phyloP scores from a whole-genome alignment of 805 yeast species.

The Kregervanrija pseudodelftensis region DNA sequence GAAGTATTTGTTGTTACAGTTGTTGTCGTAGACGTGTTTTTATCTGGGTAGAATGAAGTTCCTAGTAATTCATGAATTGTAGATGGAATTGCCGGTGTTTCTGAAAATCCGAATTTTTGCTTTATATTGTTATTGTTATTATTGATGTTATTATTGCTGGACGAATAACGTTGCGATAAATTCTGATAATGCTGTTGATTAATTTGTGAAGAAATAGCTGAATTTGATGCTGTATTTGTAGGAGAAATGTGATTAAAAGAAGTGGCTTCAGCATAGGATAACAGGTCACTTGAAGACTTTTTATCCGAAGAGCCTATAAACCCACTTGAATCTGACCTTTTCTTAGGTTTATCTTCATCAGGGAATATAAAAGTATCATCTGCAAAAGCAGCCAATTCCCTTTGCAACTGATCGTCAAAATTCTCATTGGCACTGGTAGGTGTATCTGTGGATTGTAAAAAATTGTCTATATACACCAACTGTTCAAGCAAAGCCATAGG shows the following conservation, averaged over 20 bases:
- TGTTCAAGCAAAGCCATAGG: conserved; percentile 57
- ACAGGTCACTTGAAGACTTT: neutral
- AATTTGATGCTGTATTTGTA: neutral
- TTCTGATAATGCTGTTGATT: conserved; percentile 10
- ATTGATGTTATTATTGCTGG: neutral
- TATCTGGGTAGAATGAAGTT: too few relatives aligned
- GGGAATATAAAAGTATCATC: conserved; percentile 76
- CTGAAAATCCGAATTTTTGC: too few relatives aligned
- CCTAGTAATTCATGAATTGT: conserved; percentile 13
- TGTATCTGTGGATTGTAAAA: conserved; percentile 43
- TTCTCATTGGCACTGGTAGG: conserved; percentile 30
- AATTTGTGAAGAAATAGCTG: conserved; percentile 3
- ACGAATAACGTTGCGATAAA: conserved; percentile 8
- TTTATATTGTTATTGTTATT: conserved; percentile 1
- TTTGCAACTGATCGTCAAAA: conserved; percentile 46
- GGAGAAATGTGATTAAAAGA: conserved; percentile 10
- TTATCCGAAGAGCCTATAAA: neutral
- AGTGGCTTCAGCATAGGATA: conserved; percentile 9
- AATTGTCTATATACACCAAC: conserved; percentile 72
- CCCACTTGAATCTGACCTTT: conserved; percentile 1
- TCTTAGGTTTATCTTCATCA: conserved; percentile 66
- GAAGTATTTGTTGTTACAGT: conserved; percentile 16
- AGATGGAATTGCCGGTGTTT: conserved; percentile 31
- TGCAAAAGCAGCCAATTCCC: conserved; percentile 75
- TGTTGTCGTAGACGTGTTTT: conserved; percentile 23